A percentile compares a stretch with the other conserved stretches of the same genome.
Conservation (phyloP, 2,329 filamentous ascomycete genomes). For the Monilinia aucupariae region DNA sequence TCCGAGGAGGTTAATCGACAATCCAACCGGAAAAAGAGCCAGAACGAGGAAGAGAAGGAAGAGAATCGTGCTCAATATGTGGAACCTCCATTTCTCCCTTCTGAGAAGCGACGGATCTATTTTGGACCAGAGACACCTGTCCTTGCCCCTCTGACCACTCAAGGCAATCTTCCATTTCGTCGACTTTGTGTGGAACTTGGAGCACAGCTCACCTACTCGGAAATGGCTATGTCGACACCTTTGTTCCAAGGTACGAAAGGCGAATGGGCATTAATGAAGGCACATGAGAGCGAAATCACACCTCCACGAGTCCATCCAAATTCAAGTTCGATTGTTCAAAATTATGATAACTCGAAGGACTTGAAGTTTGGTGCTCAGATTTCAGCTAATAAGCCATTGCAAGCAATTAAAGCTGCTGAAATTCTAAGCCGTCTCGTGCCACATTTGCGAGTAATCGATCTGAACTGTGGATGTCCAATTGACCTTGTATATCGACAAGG, state of each 20-base stretch:
- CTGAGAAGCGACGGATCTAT: conserved; percentile 89
- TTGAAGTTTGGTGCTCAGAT: conserved; percentile 90
- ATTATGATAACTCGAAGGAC: conserved; percentile 78
- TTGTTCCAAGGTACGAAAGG: conserved; percentile 82
- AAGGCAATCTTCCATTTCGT: conserved; percentile 92
- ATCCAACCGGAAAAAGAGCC: conserved; percentile 42
- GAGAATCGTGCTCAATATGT: conserved; percentile 75
- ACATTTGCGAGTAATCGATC: conserved; percentile 80
- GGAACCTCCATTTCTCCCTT: conserved; percentile 83
- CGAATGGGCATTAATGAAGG: conserved; percentile 94
- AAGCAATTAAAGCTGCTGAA: conserved; percentile 83
- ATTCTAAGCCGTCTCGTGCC: conserved; percentile 71
- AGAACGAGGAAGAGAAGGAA: conserved; percentile 42
- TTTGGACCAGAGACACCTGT: conserved; percentile 91
- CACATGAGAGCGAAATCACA: conserved; percentile 73
- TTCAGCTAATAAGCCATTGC: conserved; percentile 85
- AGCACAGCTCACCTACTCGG: conserved; percentile 90
- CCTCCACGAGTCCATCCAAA: conserved; percentile 59
- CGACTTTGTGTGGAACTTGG: conserved; percentile 84
- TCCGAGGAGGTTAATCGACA: conserved; percentile 45
- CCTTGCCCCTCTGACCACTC: conserved; percentile 90
- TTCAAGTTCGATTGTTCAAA: conserved; percentile 53
- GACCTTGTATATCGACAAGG: conserved; percentile 87
- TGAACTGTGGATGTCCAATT: conserved; percentile 97
- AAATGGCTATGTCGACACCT: conserved; percentile 93